These are phyloP conservation scores for Neobulgaria alba DNA, from an alignment of 2,329 filamentous ascomycete genomes.

Conservation along the genomic window DNA sequence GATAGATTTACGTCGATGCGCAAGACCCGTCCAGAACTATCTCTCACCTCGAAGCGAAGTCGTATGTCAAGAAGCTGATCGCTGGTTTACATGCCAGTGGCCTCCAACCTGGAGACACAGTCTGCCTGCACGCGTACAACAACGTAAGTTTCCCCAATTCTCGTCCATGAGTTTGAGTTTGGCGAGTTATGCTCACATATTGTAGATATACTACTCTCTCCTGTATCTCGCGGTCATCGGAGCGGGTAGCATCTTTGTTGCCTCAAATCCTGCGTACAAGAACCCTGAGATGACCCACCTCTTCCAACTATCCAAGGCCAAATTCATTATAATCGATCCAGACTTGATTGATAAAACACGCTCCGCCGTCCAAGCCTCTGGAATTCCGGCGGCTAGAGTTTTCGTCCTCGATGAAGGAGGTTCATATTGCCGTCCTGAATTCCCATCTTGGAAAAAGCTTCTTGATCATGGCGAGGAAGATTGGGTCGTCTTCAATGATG, in stretches of 20 bases:
- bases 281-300: conserved; percentile 23
- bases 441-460: conserved; percentile 4
- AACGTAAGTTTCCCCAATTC: conserved; percentile 6
- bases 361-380: conserved; percentile 21
- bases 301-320: conserved; percentile 17
- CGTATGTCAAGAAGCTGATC: conserved; percentile 5
- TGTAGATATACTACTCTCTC: conserved; percentile 8
- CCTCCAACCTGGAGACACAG: conserved; percentile 6
- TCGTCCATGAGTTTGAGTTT: not conserved
- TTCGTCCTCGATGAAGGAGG: conserved; percentile 25
- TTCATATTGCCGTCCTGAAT: conserved; percentile 2
- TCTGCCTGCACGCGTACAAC: conserved; percentile 6
- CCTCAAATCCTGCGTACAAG: conserved; percentile 7
- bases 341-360: conserved; percentile 16
- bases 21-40: conserved; percentile 1
- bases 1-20: conserved; percentile 5
- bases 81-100: conserved; percentile 6
- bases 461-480: conserved; percentile 1
- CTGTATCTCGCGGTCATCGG: conserved; percentile 10
- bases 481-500: conserved; percentile 1
- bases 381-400: conserved; percentile 18
- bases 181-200: not conserved
- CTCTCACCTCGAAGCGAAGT: conserved; percentile 1
- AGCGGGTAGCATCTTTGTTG: conserved; percentile 6
- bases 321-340: conserved; percentile 21